These are phyloP conservation scores for Didymella keratinophila DNA, from an alignment of 2,329 filamentous ascomycete species.

Conservation along the genomic window DNA sequence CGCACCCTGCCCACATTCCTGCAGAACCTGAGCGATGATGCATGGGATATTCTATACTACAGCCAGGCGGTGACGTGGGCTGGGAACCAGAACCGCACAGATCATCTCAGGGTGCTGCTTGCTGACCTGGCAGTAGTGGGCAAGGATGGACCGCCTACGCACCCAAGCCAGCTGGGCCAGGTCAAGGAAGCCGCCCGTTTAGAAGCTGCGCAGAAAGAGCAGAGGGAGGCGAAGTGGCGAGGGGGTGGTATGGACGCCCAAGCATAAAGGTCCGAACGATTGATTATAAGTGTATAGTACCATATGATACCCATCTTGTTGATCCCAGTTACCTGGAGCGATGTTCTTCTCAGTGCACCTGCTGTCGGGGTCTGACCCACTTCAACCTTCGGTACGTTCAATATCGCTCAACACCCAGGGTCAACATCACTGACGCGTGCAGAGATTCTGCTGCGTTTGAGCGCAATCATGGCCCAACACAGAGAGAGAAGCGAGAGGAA, in stretches of 20 bases:
- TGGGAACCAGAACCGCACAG: constrained; percentile 43
- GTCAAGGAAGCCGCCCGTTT: constrained; percentile 8
- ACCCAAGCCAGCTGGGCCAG: constrained; percentile 34
- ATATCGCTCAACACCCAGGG: not conserved
- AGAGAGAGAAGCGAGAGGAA: not conserved
- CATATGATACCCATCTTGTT: constrained; percentile 6
- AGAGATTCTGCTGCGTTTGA: not conserved
- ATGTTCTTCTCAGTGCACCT: not conserved
- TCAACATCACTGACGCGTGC: not conserved
- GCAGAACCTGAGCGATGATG: constrained; percentile 43
- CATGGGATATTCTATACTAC: constrained; percentile 51
- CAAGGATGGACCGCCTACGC: constrained; percentile 46
- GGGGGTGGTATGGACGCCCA: not conserved
- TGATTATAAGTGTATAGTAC: not conserved
- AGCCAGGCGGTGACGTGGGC: constrained; percentile 49
- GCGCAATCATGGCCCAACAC: not conserved
- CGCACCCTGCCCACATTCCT: constrained; percentile 45
- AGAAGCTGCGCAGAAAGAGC: constrained; percentile 10
- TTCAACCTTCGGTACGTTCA: not conserved
- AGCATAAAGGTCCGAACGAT: not conserved
- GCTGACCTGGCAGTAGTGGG: constrained; percentile 44
- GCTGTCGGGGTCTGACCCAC: not conserved
- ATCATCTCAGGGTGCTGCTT: constrained; percentile 41
- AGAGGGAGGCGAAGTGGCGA: not conserved
- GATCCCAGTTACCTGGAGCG: too few species aligned